These are phyloP conservation scores for Fagopyrum homotropicum DNA, from an alignment of 148 eudicot species.

Conservation along the genomic window DNA sequence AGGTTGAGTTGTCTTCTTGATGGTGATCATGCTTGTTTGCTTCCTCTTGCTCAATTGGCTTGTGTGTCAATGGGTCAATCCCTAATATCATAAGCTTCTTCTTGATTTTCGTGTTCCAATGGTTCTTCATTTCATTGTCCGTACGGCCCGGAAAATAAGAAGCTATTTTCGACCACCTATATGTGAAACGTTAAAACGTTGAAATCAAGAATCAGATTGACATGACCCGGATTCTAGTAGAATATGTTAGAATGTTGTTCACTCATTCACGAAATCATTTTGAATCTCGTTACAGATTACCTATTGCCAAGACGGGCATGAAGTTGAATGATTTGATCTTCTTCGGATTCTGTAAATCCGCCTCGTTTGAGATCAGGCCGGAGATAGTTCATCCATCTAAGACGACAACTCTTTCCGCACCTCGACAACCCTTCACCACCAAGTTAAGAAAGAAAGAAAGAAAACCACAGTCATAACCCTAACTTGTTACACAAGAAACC, in stretches of 20 bases:
- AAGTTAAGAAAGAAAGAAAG: neutral
- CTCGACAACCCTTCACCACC: constrained; percentile 51
- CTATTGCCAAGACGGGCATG: constrained; percentile 78
- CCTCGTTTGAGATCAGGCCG: constrained; percentile 78
- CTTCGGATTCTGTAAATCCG: constrained; percentile 45
- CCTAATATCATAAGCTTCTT: constrained; percentile 12
- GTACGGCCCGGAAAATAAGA: constrained; percentile 13
- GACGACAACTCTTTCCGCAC: constrained; percentile 78
- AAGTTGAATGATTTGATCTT: constrained; percentile 62
- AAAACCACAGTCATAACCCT: neutral
- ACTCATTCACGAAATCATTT: neutral
- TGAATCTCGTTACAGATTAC: constrained; percentile 17
- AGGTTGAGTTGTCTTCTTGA: neutral
- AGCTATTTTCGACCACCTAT: constrained; percentile 19
- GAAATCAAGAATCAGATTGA: too few relatives aligned
- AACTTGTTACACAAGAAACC: neutral
- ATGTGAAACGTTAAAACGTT: too few relatives aligned
- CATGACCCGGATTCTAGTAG: too few relatives aligned
- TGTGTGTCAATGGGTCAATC: constrained; percentile 16
- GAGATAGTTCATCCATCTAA: constrained; percentile 74
- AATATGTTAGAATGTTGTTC: neutral
- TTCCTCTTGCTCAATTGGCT: neutral
- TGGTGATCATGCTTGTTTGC: neutral
- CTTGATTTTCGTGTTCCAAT: constrained; percentile 18
- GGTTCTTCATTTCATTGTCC: constrained; percentile 18